phyloP scores from a whole-genome alignment of 2,329 filamentous ascomycete genomes.

The Colletotrichum abscissum region DNA sequence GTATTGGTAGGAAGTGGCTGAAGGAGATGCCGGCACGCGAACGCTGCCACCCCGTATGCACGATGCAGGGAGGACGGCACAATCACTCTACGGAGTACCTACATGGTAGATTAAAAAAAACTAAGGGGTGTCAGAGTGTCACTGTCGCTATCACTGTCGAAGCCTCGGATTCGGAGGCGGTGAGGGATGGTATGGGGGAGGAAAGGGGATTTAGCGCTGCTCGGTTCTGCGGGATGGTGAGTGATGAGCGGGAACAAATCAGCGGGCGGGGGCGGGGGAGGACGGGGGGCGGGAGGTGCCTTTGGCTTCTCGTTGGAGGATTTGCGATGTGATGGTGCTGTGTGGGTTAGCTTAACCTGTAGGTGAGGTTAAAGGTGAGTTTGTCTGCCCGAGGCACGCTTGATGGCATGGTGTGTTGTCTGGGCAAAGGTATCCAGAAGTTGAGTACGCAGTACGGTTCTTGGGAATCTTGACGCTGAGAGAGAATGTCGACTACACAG shows the following conservation, averaged over 20 bases:
- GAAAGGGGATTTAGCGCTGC: conserved; percentile 11
- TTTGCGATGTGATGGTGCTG: not conserved
- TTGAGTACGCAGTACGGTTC: not conserved
- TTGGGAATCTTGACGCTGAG: not conserved
- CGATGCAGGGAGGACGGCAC: conserved; percentile 23
- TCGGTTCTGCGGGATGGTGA: conserved; percentile 20
- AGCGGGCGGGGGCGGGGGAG: conserved; percentile 8
- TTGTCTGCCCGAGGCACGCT: not conserved
- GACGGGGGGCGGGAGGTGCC: conserved; percentile 8
- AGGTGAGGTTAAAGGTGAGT: not conserved
- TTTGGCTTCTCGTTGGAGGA: not conserved
- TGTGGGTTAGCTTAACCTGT: not conserved
- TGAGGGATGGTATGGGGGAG: not conserved
- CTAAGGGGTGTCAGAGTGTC: not conserved
- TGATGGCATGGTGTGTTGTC: not conserved
- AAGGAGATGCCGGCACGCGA: conserved; percentile 8
- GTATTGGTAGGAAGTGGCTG: not conserved
- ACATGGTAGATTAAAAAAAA: not conserved
- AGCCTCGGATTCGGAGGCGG: conserved; percentile 11
- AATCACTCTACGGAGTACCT: not conserved
- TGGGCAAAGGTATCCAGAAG: no score
- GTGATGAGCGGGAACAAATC: conserved; percentile 25
- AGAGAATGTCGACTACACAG: not conserved
- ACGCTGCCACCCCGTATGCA: conserved; percentile 17
- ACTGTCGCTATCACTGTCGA: not conserved